Conservation (phyloP, 257 asterid genomes). For the Fraxinus quadrangulata region DNA sequence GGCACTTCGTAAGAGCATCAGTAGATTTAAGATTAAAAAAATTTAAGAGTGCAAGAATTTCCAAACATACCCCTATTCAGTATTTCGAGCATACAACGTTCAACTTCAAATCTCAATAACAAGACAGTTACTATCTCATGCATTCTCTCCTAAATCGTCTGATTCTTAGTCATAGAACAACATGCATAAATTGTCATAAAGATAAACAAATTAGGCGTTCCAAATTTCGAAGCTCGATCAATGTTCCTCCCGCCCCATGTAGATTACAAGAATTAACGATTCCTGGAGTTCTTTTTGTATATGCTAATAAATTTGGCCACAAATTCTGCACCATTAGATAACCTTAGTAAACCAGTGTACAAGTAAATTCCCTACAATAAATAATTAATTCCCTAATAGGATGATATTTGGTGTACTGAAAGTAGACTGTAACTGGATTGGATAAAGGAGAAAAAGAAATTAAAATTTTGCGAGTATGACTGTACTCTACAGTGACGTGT, state of each 20-base stretch:
- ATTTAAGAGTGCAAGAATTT: too few species aligned
- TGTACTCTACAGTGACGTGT: too few species aligned
- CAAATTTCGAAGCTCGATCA: too few species aligned
- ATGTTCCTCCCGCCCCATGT: neutral
- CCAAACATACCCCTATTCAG: neutral
- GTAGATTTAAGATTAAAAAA: too few species aligned
- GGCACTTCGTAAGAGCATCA: too few species aligned
- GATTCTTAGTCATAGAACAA: too few species aligned
- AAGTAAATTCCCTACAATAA: too few species aligned
- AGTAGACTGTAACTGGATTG: too few species aligned
- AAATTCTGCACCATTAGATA: slow-evolving; percentile 55
- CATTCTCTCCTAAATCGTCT: neutral
- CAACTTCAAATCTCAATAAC: neutral
- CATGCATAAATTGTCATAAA: neutral
- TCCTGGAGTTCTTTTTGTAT: slow-evolving; percentile 52
- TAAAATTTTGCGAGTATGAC: too few species aligned
- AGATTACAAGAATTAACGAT: slow-evolving; percentile 26
- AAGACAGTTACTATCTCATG: neutral
- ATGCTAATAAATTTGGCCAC: slow-evolving; percentile 81
- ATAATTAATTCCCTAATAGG: too few species aligned
- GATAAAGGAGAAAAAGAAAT: too few species aligned
- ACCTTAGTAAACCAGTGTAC: neutral
- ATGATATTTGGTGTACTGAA: too few species aligned
- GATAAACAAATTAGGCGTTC: neutral
- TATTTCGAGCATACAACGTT: neutral